These are phyloP conservation scores for Melastoma candidum DNA, from an alignment of 441 rosid genomes.

Conservation along the genomic window DNA sequence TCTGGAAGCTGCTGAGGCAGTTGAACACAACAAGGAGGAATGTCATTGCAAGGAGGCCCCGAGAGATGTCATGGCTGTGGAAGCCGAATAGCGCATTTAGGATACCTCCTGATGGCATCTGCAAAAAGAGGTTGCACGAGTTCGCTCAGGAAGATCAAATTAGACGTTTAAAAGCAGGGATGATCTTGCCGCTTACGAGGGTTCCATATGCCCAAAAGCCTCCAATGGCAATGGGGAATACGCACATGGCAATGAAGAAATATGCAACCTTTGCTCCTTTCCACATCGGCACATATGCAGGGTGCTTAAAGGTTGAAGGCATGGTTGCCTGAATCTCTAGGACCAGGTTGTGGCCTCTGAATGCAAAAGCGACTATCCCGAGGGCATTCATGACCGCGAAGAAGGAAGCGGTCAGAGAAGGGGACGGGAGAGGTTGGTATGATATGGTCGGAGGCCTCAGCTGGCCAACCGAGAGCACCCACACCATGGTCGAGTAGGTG, in stretches of 20 bases:
- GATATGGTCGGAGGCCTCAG: constrained; percentile 69
- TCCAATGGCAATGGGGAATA: constrained; percentile 84
- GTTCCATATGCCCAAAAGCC: constrained; percentile 97
- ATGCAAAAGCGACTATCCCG: constrained; percentile 87
- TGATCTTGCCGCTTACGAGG: constrained; percentile 44
- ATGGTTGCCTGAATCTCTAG: constrained; percentile 96
- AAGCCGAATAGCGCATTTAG: constrained; percentile 70
- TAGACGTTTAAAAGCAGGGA: neutral
- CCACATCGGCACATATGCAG: constrained; percentile 98
- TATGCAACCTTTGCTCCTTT: constrained; percentile 90
- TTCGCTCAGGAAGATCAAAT: neutral
- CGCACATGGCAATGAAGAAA: constrained; percentile 75
- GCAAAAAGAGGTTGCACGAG: neutral
- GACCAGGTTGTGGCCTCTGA: constrained; percentile 84
- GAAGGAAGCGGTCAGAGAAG: constrained; percentile 48
- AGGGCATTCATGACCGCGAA: constrained; percentile 85
- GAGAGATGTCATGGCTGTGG: constrained; percentile 80
- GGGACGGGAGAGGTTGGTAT: constrained; percentile 61
- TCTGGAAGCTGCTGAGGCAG: constrained; percentile 90
- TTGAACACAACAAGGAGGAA: constrained; percentile 88
- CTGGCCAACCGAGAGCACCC: constrained; percentile 95
- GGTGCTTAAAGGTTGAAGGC: constrained; percentile 96
- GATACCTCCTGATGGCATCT: constrained; percentile 96
- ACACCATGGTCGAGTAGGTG: constrained; percentile 84
- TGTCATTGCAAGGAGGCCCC: constrained; percentile 79